Base-by-base conservation (phyloP, 495 filamentous ascomycete species). In the Aspergillus panamensis region DNA sequence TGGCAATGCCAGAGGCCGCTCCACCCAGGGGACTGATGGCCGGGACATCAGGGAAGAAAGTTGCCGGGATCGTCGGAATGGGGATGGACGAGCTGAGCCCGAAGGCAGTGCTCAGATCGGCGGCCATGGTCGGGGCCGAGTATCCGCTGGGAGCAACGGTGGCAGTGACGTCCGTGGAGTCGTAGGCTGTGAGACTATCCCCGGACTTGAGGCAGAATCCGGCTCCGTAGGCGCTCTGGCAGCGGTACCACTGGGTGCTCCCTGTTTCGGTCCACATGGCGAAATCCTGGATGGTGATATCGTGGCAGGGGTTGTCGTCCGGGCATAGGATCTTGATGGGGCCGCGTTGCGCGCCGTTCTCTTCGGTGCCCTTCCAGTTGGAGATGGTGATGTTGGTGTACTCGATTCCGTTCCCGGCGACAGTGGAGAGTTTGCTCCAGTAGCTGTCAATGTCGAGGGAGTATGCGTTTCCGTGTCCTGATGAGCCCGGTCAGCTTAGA, bases 241-340 rank as follows among this genome's bases (percentile, higher is more conserved):
- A 83, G 16, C 60, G 56, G 59, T 82, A 78, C 45, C 64, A 68
- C 51, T 82, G 72, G 14, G 55, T 66, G 17, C 65, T 62, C 10
- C 80, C 79, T 6, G 66, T 61, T 50, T 83, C 78, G 8, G 83
- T 85, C 83, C 82, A 85, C 75, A 87, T 82, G n/a, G 70, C 63
- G 48, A 84, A 80, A 58, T 84, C 76, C 14, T 69, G 61, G 51
- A 85, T 73, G 8, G 67, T 78, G 52, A 85, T 74, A 32, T 76
- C 78, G 5, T 72, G 79, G 66, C 82, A 82, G 13, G 83, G 83
- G 0, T 74, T 71, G 10, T 72, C 66, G 51, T 78, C 66, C 0
- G 76, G 63, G 37, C 77, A 82, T 53, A 72, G 71, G 10, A 80
- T 69, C 37, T 78, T 70, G 51, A 85, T 74, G 0, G 82, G 82